A percentile compares a stretch with the other conserved stretches of the same genome.
Evolutionary conservation across 2,329 filamentous ascomycete genomes (phyloP).

Genomic region (Chaetoscypha palmicola): DNA sequence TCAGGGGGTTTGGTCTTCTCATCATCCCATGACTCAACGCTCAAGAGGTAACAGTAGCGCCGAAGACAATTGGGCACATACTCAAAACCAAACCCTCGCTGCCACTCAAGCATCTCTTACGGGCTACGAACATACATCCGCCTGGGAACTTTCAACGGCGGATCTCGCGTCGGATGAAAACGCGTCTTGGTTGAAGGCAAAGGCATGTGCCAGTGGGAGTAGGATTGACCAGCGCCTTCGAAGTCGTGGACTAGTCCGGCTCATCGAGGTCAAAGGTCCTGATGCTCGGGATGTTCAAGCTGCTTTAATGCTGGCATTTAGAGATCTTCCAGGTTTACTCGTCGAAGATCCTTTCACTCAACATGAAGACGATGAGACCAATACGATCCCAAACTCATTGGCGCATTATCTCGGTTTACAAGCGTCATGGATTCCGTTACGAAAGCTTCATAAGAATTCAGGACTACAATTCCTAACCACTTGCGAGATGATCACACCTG

Average conservation of each 20-base stretch:
- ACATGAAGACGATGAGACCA: slow-evolving; percentile 14
- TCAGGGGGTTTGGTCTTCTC: slow-evolving; percentile 46
- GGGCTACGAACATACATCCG: slow-evolving; percentile 19
- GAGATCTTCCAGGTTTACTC: slow-evolving; percentile 41
- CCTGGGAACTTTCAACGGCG: slow-evolving; percentile 24
- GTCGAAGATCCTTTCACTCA: slow-evolving; percentile 19
- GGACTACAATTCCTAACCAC: slow-evolving; percentile 63
- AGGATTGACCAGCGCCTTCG: slow-evolving; percentile 63
- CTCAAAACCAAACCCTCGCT: slow-evolving; percentile 24
- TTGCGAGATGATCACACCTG: slow-evolving; percentile 65
- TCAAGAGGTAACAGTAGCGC: slow-evolving; percentile 32
- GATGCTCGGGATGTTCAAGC: slow-evolving; percentile 62
- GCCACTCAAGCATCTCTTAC: slow-evolving; percentile 23
- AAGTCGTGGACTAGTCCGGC: slow-evolving; percentile 65
- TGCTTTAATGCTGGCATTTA: slow-evolving; percentile 57
- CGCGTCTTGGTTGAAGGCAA: slow-evolving; percentile 46
- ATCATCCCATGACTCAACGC: slow-evolving; percentile 32
- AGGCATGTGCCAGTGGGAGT: slow-evolving; percentile 57
- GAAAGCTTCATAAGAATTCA: slow-evolving; percentile 69
- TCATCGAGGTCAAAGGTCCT: slow-evolving; percentile 51
- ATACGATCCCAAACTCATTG: slow-evolving; percentile 17
- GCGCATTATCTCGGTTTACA: slow-evolving; percentile 44
- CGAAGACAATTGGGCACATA: slow-evolving; percentile 42
- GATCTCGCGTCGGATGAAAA: slow-evolving; percentile 16
- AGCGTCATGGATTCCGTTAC: slow-evolving; percentile 66